phyloP scores from a whole-genome alignment of 192 early-diverging fungal species.

The Podila horticola region DNA sequence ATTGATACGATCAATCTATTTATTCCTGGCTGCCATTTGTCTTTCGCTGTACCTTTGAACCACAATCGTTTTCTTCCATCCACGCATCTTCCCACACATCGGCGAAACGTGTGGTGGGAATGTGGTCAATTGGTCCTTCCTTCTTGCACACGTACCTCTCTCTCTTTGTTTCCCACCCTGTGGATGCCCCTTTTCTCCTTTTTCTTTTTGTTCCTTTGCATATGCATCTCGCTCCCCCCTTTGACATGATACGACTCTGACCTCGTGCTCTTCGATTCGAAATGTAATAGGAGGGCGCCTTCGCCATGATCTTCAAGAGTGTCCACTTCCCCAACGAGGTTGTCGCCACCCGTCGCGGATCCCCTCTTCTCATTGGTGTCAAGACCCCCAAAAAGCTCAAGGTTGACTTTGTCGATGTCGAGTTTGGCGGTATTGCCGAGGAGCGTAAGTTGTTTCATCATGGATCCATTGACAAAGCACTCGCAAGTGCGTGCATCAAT shows the following conservation, averaged over 20 bases:
- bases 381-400: constrained; percentile 97
- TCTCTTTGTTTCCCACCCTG: no score
- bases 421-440: constrained; percentile 69
- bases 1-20: not conserved
- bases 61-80: not conserved
- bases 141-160: no score
- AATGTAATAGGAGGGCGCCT: constrained; percentile 83
- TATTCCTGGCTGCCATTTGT: no score
- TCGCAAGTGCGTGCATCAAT: no score
- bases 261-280: not conserved
- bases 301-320: constrained; percentile 96
- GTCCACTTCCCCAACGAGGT: constrained; percentile 94
- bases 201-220: not conserved
- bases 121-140: no score
- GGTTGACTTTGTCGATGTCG: constrained; percentile 99
- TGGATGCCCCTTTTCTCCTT: no score
- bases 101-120: no score
- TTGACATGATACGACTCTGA: not conserved
- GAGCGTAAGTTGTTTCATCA: not conserved
- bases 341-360: constrained; percentile 96
- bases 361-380: constrained; percentile 97
- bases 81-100: not conserved
- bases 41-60: not conserved
- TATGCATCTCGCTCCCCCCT: not conserved
- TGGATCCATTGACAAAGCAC: no score